Base-by-base conservation (phyloP, 1,284 basidiomycete species). In the Pseudozyma thailandica region DNA sequence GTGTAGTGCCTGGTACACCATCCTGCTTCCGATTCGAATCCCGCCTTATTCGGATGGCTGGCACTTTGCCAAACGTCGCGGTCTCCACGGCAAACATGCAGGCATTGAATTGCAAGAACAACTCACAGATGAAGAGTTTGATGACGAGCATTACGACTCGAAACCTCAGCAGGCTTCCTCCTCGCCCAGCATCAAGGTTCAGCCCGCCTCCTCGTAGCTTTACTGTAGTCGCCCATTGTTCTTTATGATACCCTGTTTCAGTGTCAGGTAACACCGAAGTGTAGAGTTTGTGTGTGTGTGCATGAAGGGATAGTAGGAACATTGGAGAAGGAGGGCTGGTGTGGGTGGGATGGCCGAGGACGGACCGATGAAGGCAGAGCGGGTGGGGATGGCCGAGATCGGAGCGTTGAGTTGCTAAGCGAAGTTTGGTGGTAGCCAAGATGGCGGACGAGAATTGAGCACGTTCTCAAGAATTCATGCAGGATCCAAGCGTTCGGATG, bases 1-100 rank as follows among this genome's bases (percentile, higher is more conserved):
- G 35, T 50, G 12, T 65, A 93, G 92, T 80, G 87, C 91, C 0
- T 83, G 87, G 44, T 88, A 88, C 52, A 92, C 92, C 0, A 87
- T 98, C 5, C 78, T 97, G 10, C 77, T 98, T 20, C 95, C 96
- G 0, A 82, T 93, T 5, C 88, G 90, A 6, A 87, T 92, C 25
- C 88, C 88, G 46, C 93, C 94, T 0, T 90, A 91, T 60, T 91
- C 91, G 0, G 91, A 97, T 79, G 96, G 96, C 1, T 88, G 89
- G 78, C 86, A 88, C 0, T 98, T 90, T 90, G 88, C 89, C 6
- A 88, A 92, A 39, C 84, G 87, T 35, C 84, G 87, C 10, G 91
- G 92, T 13, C 73, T 85, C 63, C 72, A 79, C 20, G 79, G 84
- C 15, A 63, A 61, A 23, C 82, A 84, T 38, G 83, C 81, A 21